A percentile compares a stretch with the other conserved stretches of the same genome.
phyloP scores from a whole-genome alignment of 257 asterid genomes.

The Salvia splendens region DNA sequence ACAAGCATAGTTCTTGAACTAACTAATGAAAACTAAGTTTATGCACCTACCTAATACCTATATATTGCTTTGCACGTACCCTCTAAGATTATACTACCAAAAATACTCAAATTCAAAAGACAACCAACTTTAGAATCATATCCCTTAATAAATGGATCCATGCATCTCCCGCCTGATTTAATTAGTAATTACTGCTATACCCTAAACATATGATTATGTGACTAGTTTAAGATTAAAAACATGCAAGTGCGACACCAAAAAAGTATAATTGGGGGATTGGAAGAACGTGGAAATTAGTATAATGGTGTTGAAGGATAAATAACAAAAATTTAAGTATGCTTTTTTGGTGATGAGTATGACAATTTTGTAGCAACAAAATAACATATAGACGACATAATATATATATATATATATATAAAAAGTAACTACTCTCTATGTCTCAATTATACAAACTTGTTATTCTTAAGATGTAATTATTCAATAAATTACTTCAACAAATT shows the following conservation, averaged over 20 bases:
- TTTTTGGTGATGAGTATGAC: slow-evolving; percentile 33
- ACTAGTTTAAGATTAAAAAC: slow-evolving; percentile 29
- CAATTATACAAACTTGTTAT: no score
- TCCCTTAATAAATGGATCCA: slow-evolving; percentile 4
- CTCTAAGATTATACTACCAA: no score
- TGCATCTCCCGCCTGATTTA: not conserved
- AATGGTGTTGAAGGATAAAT: slow-evolving; percentile 22
- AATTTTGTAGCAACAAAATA: slow-evolving; percentile 8
- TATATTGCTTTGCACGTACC: no score
- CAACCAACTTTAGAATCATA: not conserved
- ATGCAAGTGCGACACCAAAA: not conserved
- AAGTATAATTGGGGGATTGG: slow-evolving; percentile 26
- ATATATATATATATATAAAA: no score
- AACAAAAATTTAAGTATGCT: slow-evolving; percentile 33
- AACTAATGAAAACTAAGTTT: no score
- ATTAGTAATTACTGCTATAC: not conserved
- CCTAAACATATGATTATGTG: slow-evolving; percentile 16
- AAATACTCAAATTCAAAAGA: not conserved
- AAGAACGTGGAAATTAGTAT: slow-evolving; percentile 51
- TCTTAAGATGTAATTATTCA: no score
- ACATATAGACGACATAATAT: slow-evolving; percentile 45
- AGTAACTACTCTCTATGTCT: no score
- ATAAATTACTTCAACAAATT: no score
- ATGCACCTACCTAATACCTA: no score
- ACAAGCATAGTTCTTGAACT: no score